Evolutionary conservation across 768 basidiomycete genomes (phyloP).

Genomic region (Gymnopilus junonius): DNA sequence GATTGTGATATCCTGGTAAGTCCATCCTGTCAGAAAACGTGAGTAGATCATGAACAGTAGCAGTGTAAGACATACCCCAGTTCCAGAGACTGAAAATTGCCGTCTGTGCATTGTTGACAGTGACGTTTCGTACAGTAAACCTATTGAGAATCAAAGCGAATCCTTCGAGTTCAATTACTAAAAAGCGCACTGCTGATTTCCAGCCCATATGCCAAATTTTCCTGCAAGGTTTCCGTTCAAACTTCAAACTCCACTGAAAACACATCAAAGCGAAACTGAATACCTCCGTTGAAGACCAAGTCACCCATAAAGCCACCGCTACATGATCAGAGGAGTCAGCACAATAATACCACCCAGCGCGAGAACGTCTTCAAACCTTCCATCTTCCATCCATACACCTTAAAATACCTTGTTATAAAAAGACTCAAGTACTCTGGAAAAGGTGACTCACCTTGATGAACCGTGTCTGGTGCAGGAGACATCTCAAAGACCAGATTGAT

Average conservation of each 20-base stretch:
- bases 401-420: neutral
- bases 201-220: slow-evolving; percentile 71
- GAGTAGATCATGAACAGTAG: neutral
- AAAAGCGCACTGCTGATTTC: slow-evolving; percentile 71
- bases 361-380: slow-evolving; percentile 47
- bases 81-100: slow-evolving; percentile 45
- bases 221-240: slow-evolving; percentile 35
- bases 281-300: slow-evolving; percentile 56
- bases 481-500: slow-evolving; percentile 73
- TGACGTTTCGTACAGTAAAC: slow-evolving; percentile 64
- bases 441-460: slow-evolving; percentile 59
- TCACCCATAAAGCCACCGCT: slow-evolving; percentile 60
- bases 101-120: slow-evolving; percentile 57
- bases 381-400: slow-evolving; percentile 79
- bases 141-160: slow-evolving; percentile 21
- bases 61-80: slow-evolving; percentile 4
- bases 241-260: neutral
- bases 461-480: slow-evolving; percentile 62
- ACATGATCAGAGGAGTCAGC: neutral
- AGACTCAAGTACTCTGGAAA: neutral
- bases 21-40: slow-evolving; percentile 42
- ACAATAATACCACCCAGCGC: neutral
- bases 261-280: neutral
- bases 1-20: slow-evolving; percentile 45
- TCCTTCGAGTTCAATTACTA: neutral